phyloP scores from a whole-genome alignment of 1,139 yeast species.

The Suhomyces guaymorum region DNA sequence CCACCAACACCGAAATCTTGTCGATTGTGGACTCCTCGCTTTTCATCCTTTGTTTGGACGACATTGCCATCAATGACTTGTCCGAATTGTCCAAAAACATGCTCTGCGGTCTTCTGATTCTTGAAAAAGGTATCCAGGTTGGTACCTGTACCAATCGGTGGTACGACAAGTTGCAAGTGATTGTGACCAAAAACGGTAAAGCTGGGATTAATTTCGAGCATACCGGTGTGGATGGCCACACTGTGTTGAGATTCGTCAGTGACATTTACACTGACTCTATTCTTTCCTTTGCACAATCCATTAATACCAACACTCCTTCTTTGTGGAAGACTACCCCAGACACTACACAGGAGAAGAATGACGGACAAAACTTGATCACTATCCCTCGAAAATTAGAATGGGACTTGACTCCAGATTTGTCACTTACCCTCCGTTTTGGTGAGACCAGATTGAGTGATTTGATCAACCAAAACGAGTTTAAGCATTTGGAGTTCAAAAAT shows the following conservation, averaged over 20 bases:
- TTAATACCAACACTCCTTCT: slow-evolving; percentile 79
- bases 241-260: slow-evolving; percentile 82
- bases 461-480: slow-evolving; percentile 87
- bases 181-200: slow-evolving; percentile 86
- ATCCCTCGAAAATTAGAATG: slow-evolving; percentile 89
- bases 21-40: slow-evolving; percentile 77
- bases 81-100: slow-evolving; percentile 75
- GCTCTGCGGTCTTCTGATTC: slow-evolving; percentile 81
- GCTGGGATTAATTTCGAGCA: slow-evolving; percentile 95
- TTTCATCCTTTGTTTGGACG: slow-evolving; percentile 80
- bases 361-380: slow-evolving; percentile 43
- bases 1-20: slow-evolving; percentile 67
- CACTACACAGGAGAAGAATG: slow-evolving; percentile 3
- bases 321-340: slow-evolving; percentile 51
- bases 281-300: slow-evolving; percentile 79
- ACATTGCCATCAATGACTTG: slow-evolving; percentile 64
- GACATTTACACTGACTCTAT: slow-evolving; percentile 92
- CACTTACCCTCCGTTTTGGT: slow-evolving; percentile 82
- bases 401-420: slow-evolving; percentile 75
- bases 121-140: slow-evolving; percentile 82
- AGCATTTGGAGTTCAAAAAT: slow-evolving; percentile 70
- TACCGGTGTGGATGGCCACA: slow-evolving; percentile 95
- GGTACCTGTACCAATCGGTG: slow-evolving; percentile 95
- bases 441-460: slow-evolving; percentile 87
- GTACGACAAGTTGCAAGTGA: slow-evolving; percentile 90